Conservation (phyloP, 192 early-diverging fungal species). For the Backusella mclennaniae region DNA sequence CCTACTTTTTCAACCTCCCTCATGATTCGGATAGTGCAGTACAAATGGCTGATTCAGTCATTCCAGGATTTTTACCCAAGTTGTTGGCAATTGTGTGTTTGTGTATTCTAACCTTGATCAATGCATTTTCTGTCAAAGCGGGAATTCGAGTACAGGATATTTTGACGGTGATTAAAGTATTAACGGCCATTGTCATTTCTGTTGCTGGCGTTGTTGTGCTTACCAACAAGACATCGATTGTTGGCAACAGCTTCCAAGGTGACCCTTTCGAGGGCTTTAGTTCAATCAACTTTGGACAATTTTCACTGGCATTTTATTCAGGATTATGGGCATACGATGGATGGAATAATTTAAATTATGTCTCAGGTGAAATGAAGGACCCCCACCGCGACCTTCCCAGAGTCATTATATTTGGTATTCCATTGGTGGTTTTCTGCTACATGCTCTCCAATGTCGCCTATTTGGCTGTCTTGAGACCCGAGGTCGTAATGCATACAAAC, state of each 20-base stretch:
- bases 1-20: constrained; percentile 42
- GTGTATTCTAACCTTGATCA: constrained; percentile 59
- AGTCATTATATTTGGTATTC: constrained; percentile 75
- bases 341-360: constrained; percentile 78
- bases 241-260: constrained; percentile 54
- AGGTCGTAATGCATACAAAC: constrained; percentile 64
- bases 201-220: constrained; percentile 66
- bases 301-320: constrained; percentile 74
- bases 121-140: constrained; percentile 61
- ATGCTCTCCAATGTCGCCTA: constrained; percentile 82
- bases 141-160: constrained; percentile 70
- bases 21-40: constrained; percentile 37
- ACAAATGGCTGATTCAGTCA: constrained; percentile 34
- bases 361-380: constrained; percentile 81
- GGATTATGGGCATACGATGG: constrained; percentile 64
- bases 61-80: constrained; percentile 45
- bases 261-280: constrained; percentile 58
- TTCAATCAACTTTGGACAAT: constrained; percentile 57
- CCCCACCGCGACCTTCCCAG: constrained; percentile 78
- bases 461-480: constrained; percentile 72
- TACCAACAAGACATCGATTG: constrained; percentile 47
- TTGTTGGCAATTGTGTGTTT: constrained; percentile 60
- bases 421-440: constrained; percentile 70
- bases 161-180: constrained; percentile 71
- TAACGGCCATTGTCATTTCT: constrained; percentile 64